Conservation (phyloP, 805 yeast genomes). For the Scheffersomyces coipomensis region DNA sequence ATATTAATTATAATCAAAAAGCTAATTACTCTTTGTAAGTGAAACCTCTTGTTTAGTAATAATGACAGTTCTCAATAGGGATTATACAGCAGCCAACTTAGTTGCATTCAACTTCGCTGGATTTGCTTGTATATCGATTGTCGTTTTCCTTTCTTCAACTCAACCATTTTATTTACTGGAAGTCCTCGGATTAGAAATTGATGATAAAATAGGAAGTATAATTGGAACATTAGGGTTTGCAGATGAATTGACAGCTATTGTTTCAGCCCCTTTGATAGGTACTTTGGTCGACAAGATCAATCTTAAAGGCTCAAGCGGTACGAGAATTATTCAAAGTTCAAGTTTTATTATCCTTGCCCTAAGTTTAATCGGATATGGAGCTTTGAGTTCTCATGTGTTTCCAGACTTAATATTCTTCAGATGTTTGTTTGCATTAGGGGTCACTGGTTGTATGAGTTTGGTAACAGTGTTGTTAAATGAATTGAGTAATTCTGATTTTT, state of each 20-base stretch:
- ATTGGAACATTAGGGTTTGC: slow-evolving; percentile 43
- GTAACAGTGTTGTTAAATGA: slow-evolving; percentile 61
- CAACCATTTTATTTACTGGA: slow-evolving; percentile 39
- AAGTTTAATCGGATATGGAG: slow-evolving; percentile 49
- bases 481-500: slow-evolving; percentile 45
- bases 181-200: slow-evolving; percentile 24
- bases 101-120: slow-evolving; percentile 35
- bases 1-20: neutral
- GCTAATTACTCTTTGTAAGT: neutral
- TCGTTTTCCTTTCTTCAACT: slow-evolving; percentile 37
- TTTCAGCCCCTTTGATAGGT: slow-evolving; percentile 61
- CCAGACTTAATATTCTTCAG: slow-evolving; percentile 47
- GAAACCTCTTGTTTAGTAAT: neutral
- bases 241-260: slow-evolving; percentile 58
- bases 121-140: slow-evolving; percentile 36
- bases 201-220: slow-evolving; percentile 27
- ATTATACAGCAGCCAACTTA: slow-evolving; percentile 17
- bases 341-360: slow-evolving; percentile 51
- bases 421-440: slow-evolving; percentile 60
- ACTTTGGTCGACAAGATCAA: slow-evolving; percentile 55
- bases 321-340: slow-evolving; percentile 48
- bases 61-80: slow-evolving; percentile 2
- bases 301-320: slow-evolving; percentile 37
- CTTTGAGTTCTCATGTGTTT: slow-evolving; percentile 30
- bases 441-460: slow-evolving; percentile 53